Evolutionary conservation across 2,329 filamentous ascomycete genomes (phyloP).

Genomic region (Alternaria sp.): DNA sequence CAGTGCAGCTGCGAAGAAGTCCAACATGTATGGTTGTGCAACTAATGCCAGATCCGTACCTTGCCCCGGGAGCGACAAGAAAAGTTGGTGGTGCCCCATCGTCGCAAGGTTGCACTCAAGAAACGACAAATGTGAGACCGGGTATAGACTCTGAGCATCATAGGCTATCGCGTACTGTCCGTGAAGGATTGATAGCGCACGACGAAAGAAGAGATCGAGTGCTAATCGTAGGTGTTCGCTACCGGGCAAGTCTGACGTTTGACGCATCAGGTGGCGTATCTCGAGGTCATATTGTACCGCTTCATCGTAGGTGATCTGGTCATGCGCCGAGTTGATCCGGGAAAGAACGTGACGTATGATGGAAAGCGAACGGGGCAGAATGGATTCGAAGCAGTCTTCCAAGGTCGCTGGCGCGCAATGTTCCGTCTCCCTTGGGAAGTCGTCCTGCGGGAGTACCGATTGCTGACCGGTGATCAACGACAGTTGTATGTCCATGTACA

Average conservation of each 20-base stretch:
- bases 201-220: background rate
- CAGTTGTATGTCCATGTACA: background rate
- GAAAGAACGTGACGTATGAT: background rate
- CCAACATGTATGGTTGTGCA: slow-evolving; percentile 28
- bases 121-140: background rate
- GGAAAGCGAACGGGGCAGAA: background rate
- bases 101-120: background rate
- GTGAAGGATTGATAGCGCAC: background rate
- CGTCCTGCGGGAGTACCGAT: background rate
- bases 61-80: background rate
- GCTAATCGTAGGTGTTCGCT: background rate
- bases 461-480: background rate
- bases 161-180: background rate
- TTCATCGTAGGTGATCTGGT: background rate
- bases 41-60: slow-evolving; percentile 15
- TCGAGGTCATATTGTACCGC: background rate
- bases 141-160: background rate
- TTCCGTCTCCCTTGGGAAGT: background rate
- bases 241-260: background rate
- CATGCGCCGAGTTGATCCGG: background rate
- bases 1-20: slow-evolving; percentile 27
- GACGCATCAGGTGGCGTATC: background rate
- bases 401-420: background rate
- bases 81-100: background rate
- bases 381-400: background rate